Evolutionary conservation across 2,329 filamentous ascomycete species (phyloP), one percentile per base, ranked within the genome.

Genomic region (Ophiocordyceps robertsii): DNA sequence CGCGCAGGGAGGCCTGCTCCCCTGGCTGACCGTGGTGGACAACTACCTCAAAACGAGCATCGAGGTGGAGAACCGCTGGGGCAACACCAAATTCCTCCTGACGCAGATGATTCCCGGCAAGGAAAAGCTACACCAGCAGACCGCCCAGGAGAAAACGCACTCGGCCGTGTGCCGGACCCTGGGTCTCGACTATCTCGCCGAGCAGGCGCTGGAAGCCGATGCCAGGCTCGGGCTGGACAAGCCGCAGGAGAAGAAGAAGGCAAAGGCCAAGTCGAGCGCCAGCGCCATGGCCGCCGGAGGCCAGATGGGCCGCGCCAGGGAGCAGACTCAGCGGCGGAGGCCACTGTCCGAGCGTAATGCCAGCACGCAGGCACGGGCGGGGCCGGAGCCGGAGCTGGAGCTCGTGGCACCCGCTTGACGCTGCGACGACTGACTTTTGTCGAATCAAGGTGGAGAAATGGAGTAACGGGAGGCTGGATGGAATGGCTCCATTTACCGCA

Each of bases 51-150:
- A 74, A 47, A 73, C 73, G 29, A 73, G 80, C 29, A 69, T 98
- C 53, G 77, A 84, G 43, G 77, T 87, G 12, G 80, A 90, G 57
- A 96, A 98, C 60, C 79, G 80, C 47, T 92, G 82, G 60, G 82
- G 84, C 37, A 98, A 98, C 65, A 95, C 89, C 6, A 98, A 98
- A 60, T 98, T 84, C 58, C 69, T 92, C 29, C 75, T 98, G 27
- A 76, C 77, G 36, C 86, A 95, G 59, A 75, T 95, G 62, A 77
- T 96, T 21, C 87, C 88, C 0, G 87, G 89, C 14, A 93, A 88
- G 59, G 69, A 77, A 39, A 67, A 73, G 33, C 68, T 67, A 1
- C 84, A 82, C 57, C 69, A 72, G 45, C 61, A 68, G 4, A 70
- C 92, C 51, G 77, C 75, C 47, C 62, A 66, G 38, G 73, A 74